These are phyloP conservation scores for Pythium phragmiticola DNA, from an alignment of 352 stramenopile genomes.

Conservation along the genomic window DNA sequence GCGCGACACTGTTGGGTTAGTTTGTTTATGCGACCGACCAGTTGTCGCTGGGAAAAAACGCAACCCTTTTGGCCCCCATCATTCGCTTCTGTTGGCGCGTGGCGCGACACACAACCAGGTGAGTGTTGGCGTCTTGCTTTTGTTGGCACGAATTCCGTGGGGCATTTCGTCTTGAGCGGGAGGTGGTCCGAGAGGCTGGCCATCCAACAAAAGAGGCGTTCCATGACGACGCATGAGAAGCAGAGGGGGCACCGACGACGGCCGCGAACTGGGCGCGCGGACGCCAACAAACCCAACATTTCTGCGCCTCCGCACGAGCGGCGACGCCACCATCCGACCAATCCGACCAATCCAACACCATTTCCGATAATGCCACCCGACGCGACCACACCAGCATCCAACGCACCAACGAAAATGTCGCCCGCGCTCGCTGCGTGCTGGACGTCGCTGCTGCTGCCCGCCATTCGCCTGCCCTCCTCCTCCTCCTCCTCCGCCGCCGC, in stretches of 20 bases:
- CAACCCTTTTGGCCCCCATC: not conserved
- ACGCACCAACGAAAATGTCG: slow-evolving; percentile 7
- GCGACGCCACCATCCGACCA: not conserved
- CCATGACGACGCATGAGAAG: slow-evolving; percentile 19
- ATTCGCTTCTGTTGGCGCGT: not conserved
- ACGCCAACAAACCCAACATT: slow-evolving; percentile 5
- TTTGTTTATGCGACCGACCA: slow-evolving; percentile 23
- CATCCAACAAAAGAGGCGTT: not conserved
- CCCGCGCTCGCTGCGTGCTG: slow-evolving; percentile 23
- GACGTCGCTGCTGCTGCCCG: slow-evolving; percentile 22
- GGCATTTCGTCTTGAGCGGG: not conserved
- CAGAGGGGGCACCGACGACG: slow-evolving; percentile 13
- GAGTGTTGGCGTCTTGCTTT: not conserved
- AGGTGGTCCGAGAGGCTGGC: not conserved
- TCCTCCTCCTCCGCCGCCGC: slow-evolving; percentile 9
- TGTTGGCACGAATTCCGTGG: not conserved
- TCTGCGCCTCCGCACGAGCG: not conserved
- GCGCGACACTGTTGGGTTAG: not conserved
- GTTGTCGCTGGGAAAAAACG: slow-evolving; percentile 5
- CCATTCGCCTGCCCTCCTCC: slow-evolving; percentile 11
- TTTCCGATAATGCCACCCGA: not conserved
- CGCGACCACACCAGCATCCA: not conserved
- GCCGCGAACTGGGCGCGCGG: slow-evolving; percentile 11
- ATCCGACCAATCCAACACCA: not conserved
- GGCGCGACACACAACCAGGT: not conserved